phyloP scores from a whole-genome alignment of 805 yeast genomes.

The Candida maesae region DNA sequence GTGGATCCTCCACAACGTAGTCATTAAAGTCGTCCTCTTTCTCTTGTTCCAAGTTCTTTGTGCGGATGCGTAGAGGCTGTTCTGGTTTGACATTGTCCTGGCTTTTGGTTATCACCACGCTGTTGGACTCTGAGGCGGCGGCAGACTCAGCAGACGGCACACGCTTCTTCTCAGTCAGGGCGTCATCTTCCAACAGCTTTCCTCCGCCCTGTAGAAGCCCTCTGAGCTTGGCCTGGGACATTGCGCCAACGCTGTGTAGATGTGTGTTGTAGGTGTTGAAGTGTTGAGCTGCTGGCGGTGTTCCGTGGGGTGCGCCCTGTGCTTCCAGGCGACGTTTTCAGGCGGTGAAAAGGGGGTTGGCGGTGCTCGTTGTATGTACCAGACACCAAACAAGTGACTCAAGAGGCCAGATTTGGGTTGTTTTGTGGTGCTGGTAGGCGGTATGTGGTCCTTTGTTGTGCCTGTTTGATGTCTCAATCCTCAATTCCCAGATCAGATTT shows the following conservation, averaged over 20 bases:
- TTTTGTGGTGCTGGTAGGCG: not conserved
- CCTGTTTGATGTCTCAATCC: conserved; percentile 5
- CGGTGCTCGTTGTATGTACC: too few species aligned
- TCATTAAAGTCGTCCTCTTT: conserved; percentile 42
- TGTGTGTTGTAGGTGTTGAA: not conserved
- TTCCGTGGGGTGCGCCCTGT: too few species aligned
- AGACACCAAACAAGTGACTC: too few species aligned
- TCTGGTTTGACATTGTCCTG: conserved; percentile 15
- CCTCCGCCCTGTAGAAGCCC: conserved; percentile 19
- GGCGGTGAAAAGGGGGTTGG: too few species aligned
- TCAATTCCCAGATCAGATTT: conserved; percentile 8
- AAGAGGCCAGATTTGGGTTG: too few species aligned
- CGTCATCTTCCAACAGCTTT: conserved; percentile 20
- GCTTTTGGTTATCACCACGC: conserved; percentile 17
- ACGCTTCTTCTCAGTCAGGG: conserved; percentile 22
- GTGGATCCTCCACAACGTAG: conserved; percentile 33
- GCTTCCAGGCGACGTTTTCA: too few species aligned
- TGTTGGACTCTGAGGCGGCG: conserved; percentile 20
- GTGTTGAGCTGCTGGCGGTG: too few species aligned
- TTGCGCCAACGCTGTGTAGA: conserved; percentile 1
- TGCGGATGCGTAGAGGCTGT: conserved; percentile 15
- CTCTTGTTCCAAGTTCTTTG: conserved; percentile 29
- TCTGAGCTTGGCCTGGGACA: conserved; percentile 21
- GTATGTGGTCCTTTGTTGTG: not conserved
- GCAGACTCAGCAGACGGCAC: conserved; percentile 19